Evolutionary conservation across 1,284 basidiomycete genomes (phyloP), one percentile per base, ranked within the genome.

Genomic region (Melampsora larici-populina): DNA sequence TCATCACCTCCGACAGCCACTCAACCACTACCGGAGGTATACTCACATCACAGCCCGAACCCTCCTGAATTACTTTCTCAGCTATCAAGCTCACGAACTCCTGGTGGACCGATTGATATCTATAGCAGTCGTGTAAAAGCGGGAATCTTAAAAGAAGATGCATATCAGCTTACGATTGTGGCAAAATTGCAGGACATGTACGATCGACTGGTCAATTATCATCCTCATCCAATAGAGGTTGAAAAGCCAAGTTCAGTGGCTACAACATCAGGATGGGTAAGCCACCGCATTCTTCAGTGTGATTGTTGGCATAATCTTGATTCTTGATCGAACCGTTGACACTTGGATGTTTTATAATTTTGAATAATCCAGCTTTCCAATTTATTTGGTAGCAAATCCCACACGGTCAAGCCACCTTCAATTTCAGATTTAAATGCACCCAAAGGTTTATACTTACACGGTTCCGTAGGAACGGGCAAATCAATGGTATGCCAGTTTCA

Each of bases 391-490:
- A 86, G 75, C 85, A 86, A 60, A 76, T 81, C 79, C 70, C 51
- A 78, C 15, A 77, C 81, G 9, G 81, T 85, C 43, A 85, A 87
- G 21, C 83, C 85, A 6, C 79, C 84, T 18, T 83, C 82, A 80
- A 8, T 70, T 80, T 87, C 5, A 87, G 87, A 2, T 85, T 86
- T 26, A 83, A 58, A 88, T 68, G 87, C 89, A 1, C 96, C 95
- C 0, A 91, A 91, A 81, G 93, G 95, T 15, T 87, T 99, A 31
- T 99, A 99, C 85, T 89, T 99, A n/a, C 94, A 92, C 83, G 97
- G 97, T 51, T 92, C 94, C 80, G 97, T 99, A 75, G 96, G 96
- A 0, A 98, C 95, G 5, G 96, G 97, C 31, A 87, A 87, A 72
- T 78, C 73, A 9, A 78, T 55, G 63, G 49, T 69, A n/a, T 43